Evolutionary conservation across 1,284 basidiomycete genomes (phyloP), one percentile per base, ranked within the genome.

Genomic region (Gomphus sp.): DNA sequence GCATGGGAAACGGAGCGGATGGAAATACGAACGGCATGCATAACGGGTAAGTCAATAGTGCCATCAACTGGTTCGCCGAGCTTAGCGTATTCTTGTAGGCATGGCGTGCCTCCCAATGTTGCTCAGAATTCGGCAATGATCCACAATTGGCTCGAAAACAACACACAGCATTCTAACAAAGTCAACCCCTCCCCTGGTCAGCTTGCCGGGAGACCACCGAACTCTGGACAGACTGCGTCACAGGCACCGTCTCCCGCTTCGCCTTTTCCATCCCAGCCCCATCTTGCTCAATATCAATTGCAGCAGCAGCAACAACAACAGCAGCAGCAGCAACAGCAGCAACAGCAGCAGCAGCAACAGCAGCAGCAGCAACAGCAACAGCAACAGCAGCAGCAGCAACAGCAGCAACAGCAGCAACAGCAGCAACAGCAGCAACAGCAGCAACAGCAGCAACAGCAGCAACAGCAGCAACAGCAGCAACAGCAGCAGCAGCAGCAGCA

Each of bases 231-330:
- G 64, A 65, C 1, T 50, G 65, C 14, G 62, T 61, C 59, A 57
- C 66, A 7, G 71, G 43, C 25, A 2, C 53, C 45, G 22, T 9
- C 54, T 11, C 47, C 55, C 22, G 7, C 45, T 18, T 49, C 55
- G 9, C 55, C 55, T 4, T 56, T 56, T 48, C 53, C 45, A 43
- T 37, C 10, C 4, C 68, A 57, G 36, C 62, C 62, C 14, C 59
- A 58, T 51, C 71, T 71, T 31, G 72, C 67, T 10, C 74, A 73
- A 58, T 41, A 44, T 10, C 43, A 43, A 37, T 11, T 31, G 4
- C 53, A 55, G 25, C 53, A 22, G 6, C 59, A 60, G 43, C 59
- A 45, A 12, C 43, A 37, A 18, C 52, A 41, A 31, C 22, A 28
- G 37, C 49, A 25, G 49, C 48, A 14, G 25, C 47, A 49, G 1